Conservation (phyloP, 805 yeast genomes). For the Ogataea corticis region DNA sequence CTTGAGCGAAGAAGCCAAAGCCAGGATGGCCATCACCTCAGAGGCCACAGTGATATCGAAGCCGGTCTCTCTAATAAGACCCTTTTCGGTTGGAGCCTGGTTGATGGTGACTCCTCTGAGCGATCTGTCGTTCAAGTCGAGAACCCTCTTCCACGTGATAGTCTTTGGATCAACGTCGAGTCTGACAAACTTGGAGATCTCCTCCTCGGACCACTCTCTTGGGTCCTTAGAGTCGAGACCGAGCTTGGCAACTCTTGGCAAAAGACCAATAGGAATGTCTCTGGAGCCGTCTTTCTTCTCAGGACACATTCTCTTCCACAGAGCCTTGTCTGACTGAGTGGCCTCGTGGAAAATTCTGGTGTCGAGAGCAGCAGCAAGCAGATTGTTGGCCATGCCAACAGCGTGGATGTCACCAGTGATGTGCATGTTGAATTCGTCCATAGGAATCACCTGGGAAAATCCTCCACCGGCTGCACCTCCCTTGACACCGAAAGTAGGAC, state of each 20-base stretch:
- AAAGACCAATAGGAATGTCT: conserved; percentile 76
- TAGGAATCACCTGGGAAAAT: conserved; percentile 94
- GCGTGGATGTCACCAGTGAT: conserved; percentile 98
- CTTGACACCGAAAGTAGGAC: conserved; percentile 97
- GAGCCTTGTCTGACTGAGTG: conserved; percentile 74
- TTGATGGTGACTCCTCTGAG: conserved; percentile 88
- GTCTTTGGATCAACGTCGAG: conserved; percentile 88
- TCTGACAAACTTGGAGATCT: conserved; percentile 71
- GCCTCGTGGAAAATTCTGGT: conserved; percentile 95
- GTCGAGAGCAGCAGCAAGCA: conserved; percentile 94
- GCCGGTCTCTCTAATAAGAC: conserved; percentile 80
- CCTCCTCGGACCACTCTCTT: conserved; percentile 75
- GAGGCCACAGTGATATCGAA: conserved; percentile 96
- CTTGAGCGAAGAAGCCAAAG: conserved; percentile 71
- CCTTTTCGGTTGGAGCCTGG: conserved; percentile 91
- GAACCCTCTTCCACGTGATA: conserved; percentile 89
- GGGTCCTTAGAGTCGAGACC: conserved; percentile 85
- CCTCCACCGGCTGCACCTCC: conserved; percentile 99
- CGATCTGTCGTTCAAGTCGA: conserved; percentile 91
- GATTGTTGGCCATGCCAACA: conserved; percentile 87
- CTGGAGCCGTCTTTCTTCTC: conserved; percentile 73
- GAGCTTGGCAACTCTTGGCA: conserved; percentile 70
- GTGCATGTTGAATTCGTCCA: conserved; percentile 98
- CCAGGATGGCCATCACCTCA: conserved; percentile 94
- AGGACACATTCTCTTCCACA: conserved; percentile 86